phyloP scores from a whole-genome alignment of 768 basidiomycete species.

The Boletus barrowsii region DNA sequence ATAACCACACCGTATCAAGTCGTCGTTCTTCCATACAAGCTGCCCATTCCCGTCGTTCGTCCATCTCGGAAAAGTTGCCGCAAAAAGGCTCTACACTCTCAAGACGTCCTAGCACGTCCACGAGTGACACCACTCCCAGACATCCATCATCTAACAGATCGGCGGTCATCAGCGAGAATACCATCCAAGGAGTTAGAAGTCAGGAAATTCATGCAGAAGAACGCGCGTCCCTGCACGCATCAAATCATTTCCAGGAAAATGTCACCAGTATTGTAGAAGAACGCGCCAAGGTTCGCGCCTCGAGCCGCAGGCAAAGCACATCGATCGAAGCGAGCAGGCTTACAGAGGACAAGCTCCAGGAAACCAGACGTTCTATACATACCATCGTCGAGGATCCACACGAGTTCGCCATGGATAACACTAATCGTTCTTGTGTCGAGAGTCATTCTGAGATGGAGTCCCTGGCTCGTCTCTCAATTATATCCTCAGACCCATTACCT shows the following conservation, averaged over 20 bases:
- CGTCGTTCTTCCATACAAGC: slow-evolving; percentile 29
- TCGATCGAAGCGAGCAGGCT: slow-evolving; percentile 19
- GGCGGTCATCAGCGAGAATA: slow-evolving; percentile 5
- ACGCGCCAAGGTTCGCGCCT: slow-evolving; percentile 10
- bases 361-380: slow-evolving; percentile 28
- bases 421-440: slow-evolving; percentile 15
- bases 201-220: slow-evolving; percentile 22
- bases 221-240: slow-evolving; percentile 7
- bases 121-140: slow-evolving; percentile 2
- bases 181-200: slow-evolving; percentile 4
- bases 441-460: slow-evolving; percentile 24
- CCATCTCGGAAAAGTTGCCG: slow-evolving; percentile 19
- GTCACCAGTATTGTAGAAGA: slow-evolving; percentile 9
- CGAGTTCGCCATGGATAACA: slow-evolving; percentile 16
- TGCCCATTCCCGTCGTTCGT: slow-evolving; percentile 24
- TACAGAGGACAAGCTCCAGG: slow-evolving; percentile 17
- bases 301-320: slow-evolving; percentile 10
- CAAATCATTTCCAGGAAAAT: slow-evolving; percentile 14
- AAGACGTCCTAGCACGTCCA: slow-evolving; percentile 20
- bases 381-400: slow-evolving; percentile 29
- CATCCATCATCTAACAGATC: slow-evolving; percentile 16
- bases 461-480: slow-evolving; percentile 25
- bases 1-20: slow-evolving; percentile 25
- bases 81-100: slow-evolving; percentile 9
- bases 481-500: slow-evolving; percentile 45